Evolutionary conservation across 148 eudicot genomes (phyloP).

Genomic region (Pouteria glomerata): DNA sequence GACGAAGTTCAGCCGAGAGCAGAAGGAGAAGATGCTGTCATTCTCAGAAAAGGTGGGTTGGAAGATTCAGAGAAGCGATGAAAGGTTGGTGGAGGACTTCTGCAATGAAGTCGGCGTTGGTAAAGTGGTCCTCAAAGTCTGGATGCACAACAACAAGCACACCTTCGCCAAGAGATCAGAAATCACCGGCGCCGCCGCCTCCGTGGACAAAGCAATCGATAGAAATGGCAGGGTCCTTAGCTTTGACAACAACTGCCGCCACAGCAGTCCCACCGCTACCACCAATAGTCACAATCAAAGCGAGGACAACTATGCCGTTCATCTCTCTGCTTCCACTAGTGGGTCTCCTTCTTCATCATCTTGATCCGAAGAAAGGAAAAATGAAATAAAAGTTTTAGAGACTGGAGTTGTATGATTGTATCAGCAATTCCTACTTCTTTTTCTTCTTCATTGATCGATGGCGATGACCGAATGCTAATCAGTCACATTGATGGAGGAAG

Average conservation of each 20-base stretch:
- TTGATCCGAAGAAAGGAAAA: neutral
- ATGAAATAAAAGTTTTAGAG: neutral
- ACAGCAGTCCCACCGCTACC: too few relatives aligned
- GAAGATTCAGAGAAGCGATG: constrained; percentile 46
- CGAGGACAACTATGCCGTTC: constrained; percentile 5
- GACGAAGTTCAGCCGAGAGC: constrained; percentile 40
- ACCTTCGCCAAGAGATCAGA: constrained; percentile 22
- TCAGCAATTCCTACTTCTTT: neutral
- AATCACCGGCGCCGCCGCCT: neutral
- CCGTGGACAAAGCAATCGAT: neutral
- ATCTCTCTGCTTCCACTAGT: constrained; percentile 11
- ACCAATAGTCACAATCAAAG: constrained; percentile 5
- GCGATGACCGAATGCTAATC: neutral
- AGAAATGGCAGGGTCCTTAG: neutral
- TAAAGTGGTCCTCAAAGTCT: constrained; percentile 56
- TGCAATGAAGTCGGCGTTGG: constrained; percentile 47
- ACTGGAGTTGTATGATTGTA: too few relatives aligned
- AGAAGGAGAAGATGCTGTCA: constrained; percentile 45
- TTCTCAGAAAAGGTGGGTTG: constrained; percentile 50
- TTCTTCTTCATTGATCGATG: too few relatives aligned
- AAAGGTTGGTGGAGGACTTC: constrained; percentile 36
- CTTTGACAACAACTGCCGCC: neutral
- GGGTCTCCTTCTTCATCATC: constrained; percentile 22
- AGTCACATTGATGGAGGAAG: neutral
- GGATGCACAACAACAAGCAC: too few relatives aligned